Percentiles rank a stretch among this genome's conserved stretches.
These are phyloP conservation scores for Oxytropis ochrocephala DNA, from an alignment of 306 rosid species.

Conservation along the genomic window DNA sequence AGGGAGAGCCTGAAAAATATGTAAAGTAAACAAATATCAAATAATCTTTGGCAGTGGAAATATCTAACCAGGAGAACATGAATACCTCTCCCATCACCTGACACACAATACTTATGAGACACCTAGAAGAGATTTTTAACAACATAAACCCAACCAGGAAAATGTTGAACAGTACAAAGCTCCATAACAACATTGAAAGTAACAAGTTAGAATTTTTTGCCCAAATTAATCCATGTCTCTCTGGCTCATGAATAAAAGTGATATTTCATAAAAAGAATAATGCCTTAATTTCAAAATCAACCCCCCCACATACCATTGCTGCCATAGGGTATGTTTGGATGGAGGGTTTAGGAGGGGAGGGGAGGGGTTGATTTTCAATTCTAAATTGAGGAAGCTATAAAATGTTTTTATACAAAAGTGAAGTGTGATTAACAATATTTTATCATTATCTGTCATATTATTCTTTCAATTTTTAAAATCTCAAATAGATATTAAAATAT, in stretches of 20 bases:
- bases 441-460: too few relatives aligned
- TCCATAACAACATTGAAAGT: background rate
- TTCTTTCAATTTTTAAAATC: too few relatives aligned
- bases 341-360: too few relatives aligned
- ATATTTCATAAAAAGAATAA: background rate
- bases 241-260: background rate
- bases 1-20: conserved; percentile 24
- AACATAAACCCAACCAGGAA: background rate
- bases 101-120: background rate
- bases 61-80: background rate
- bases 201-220: background rate
- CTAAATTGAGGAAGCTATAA: too few relatives aligned
- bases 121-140: background rate
- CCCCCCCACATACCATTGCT: background rate
- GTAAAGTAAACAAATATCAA: background rate
- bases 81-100: background rate
- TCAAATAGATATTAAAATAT: too few relatives aligned
- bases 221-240: background rate
- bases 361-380: too few relatives aligned
- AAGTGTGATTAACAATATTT: too few relatives aligned
- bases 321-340: too few relatives aligned
- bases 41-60: background rate
- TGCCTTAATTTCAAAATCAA: background rate
- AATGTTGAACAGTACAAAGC: background rate
- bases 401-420: too few relatives aligned